Conservation (phyloP, 371 early-diverging fungal species). For the Lichtheimia corymbifera region DNA sequence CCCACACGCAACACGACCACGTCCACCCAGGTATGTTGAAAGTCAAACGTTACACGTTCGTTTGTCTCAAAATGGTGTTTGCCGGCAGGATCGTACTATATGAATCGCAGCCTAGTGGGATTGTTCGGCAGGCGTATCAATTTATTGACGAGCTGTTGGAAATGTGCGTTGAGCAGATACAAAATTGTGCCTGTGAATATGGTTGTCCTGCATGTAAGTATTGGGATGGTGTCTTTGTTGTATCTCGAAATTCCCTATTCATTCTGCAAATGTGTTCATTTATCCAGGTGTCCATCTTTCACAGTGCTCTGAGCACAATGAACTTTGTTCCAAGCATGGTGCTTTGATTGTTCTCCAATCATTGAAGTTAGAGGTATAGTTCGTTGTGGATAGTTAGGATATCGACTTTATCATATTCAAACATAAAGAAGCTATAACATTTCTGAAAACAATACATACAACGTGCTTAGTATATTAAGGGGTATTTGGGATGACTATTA, state of each 20-base stretch:
- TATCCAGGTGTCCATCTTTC: constrained; percentile 40
- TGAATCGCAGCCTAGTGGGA: constrained; percentile 41
- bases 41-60: background rate
- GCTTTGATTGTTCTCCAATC: constrained; percentile 20
- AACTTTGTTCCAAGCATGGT: constrained; percentile 40
- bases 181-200: constrained; percentile 35
- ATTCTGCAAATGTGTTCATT: background rate
- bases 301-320: constrained; percentile 44
- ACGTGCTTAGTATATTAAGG: no score
- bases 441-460: no score
- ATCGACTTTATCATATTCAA: background rate
- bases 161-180: constrained; percentile 27
- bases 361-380: background rate
- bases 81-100: constrained; percentile 34
- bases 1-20: constrained; percentile 39
- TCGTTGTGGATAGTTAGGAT: constrained; percentile 1
- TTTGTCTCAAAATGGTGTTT: background rate
- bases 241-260: background rate
- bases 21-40: constrained; percentile 30
- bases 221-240: background rate
- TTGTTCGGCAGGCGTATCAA: constrained; percentile 33
- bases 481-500: no score
- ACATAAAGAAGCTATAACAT: no score
- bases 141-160: constrained; percentile 33
- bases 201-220: constrained; percentile 49